Evolutionary conservation across 352 stramenopile species (phyloP), one percentile per base, ranked within the genome.

Genomic region (Aphanomyces stellatus): DNA sequence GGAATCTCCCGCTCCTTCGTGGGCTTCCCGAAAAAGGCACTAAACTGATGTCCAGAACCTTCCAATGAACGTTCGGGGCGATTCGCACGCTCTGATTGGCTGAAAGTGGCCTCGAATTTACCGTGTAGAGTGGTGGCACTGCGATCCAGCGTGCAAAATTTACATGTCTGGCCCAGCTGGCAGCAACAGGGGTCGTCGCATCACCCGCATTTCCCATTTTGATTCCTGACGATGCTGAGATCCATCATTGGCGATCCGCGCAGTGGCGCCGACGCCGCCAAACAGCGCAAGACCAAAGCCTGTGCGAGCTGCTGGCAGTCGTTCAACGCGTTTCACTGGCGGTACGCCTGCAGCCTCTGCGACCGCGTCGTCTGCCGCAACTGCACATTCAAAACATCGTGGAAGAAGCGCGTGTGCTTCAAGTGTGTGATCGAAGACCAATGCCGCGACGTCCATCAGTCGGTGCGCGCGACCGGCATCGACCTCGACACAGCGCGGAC

Each of bases 301-400:
- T 67, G 60, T 46, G 28, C 46, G 46, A 67, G n/a, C 19, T 67
- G 60, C 30, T 37, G 57, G 22, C 60, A 41, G 5, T 37, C 41
- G 19, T 67, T 67, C 27, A 27, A 67, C 35, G 37, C 60, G 49
- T 67, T 67, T 22, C 60, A 67, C 19, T 67, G 60, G 60, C 24
- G 33, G 28, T 67, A 67, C 34, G 10, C 7, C 1, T 67, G 60
- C 49, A 25, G 28, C 27, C 25, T 19, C 19, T 67, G 60, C 49
- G 30, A 55, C 31, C 40, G 60, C 8, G 22, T 24, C 8, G 42
- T 67, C 13, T 67, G 60, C 35, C 60, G 60, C 30, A 41, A 31
- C 10, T 67, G 60, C 34, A 51, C 46, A 15, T 25, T 49, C 60
- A 67, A 67, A 28, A 41, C 40, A 1, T 24, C 40, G 3, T 67